A percentile compares a stretch with the other conserved stretches of the same genome.
Conservation (phyloP, 208 protist genomes). For the Borovskyia barvae region DNA sequence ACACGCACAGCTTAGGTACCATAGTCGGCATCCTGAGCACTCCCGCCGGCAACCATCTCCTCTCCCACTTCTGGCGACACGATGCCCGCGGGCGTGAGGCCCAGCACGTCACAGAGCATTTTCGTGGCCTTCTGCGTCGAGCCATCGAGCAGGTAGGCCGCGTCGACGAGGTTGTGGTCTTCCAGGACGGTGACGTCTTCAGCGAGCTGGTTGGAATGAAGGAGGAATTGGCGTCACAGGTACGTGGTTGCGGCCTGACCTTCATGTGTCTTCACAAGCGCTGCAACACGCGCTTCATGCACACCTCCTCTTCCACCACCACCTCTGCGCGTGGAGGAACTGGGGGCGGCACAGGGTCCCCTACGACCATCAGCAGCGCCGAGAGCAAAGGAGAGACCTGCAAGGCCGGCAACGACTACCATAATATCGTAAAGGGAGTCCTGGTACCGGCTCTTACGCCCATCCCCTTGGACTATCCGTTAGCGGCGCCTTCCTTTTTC, state of each 20-base stretch:
- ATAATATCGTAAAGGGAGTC: conserved; percentile 77
- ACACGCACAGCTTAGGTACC: conserved; percentile 52
- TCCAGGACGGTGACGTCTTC: conserved; percentile 87
- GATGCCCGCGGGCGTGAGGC: conserved; percentile 64
- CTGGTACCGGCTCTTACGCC: conserved; percentile 71
- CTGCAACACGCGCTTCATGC: conserved; percentile 86
- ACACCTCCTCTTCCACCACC: conserved; percentile 11
- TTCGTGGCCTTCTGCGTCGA: conserved; percentile 37
- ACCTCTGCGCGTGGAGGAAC: not conserved
- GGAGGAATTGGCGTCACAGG: conserved; percentile 38
- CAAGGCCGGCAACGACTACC: not conserved
- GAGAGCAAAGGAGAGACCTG: not conserved
- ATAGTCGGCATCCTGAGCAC: conserved; percentile 73
- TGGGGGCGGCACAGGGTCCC: conserved; percentile 3
- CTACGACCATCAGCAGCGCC: not conserved
- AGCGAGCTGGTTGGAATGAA: conserved; percentile 69
- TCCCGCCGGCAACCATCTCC: conserved; percentile 43
- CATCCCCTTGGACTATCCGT: conserved; percentile 36
- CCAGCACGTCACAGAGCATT: conserved; percentile 53
- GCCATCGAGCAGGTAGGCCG: conserved; percentile 46
- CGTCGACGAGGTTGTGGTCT: conserved; percentile 86
- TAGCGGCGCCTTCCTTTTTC: conserved; percentile 69
- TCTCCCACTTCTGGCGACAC: conserved; percentile 81
- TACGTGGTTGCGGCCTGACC: conserved; percentile 73
- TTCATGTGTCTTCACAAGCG: conserved; percentile 92